A percentile compares a stretch with the other conserved stretches of the same genome.
Evolutionary conservation across 1,284 basidiomycete genomes (phyloP).

Genomic region (Melanopsichium pennsylvanicum): DNA sequence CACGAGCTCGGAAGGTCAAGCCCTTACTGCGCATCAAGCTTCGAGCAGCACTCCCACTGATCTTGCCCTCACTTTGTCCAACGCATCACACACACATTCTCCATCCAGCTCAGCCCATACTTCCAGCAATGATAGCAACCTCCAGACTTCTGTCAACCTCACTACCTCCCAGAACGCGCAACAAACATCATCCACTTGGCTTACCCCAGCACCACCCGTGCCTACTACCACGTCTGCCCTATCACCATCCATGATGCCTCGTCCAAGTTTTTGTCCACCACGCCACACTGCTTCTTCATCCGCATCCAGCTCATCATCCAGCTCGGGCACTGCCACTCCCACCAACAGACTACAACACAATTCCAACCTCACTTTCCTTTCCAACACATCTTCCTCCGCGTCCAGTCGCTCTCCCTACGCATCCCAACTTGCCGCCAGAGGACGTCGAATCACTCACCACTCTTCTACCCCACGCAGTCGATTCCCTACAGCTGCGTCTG

Average conservation of each 20-base stretch:
- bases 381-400: constrained; percentile 1
- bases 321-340: constrained; percentile 23
- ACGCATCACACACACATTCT: no score
- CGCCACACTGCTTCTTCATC: constrained; percentile 17
- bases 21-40: no score
- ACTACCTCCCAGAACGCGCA: no score
- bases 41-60: no score
- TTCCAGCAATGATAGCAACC: no score
- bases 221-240: background rate
- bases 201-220: no score
- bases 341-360: background rate
- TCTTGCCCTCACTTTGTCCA: no score
- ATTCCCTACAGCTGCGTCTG: constrained; percentile 5
- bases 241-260: constrained; percentile 39
- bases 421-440: background rate
- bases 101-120: no score
- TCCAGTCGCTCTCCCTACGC: constrained; percentile 1
- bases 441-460: background rate
- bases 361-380: background rate
- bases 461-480: background rate
- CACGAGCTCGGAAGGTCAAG: no score
- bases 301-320: constrained; percentile 12
- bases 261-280: constrained; percentile 11
- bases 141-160: no score
- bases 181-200: no score